Percentiles rank a stretch among this genome's conserved stretches.
Evolutionary conservation across 352 stramenopile genomes (phyloP).

Genomic region (Blastocystis sp.): DNA sequence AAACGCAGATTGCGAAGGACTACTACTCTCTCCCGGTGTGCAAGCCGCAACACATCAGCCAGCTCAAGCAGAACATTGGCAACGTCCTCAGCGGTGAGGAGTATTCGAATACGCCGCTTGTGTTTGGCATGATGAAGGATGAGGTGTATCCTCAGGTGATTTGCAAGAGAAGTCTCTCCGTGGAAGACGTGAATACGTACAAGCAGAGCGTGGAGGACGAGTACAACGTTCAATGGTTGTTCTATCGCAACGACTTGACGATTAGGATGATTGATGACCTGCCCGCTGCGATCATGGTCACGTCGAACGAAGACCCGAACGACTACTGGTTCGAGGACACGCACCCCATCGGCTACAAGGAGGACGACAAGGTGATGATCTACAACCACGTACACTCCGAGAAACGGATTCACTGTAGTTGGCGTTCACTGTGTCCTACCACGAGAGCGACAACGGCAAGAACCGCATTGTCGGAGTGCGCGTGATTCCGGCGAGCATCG

Average conservation of each 20-base stretch:
- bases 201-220: slow-evolving; percentile 87
- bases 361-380: slow-evolving; percentile 84
- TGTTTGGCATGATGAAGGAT: slow-evolving; percentile 61
- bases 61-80: slow-evolving; percentile 55
- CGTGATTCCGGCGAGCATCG: slow-evolving; percentile 73
- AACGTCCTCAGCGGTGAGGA: slow-evolving; percentile 60
- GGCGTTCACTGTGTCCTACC: slow-evolving; percentile 57
- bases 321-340: slow-evolving; percentile 82
- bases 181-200: slow-evolving; percentile 80
- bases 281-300: slow-evolving; percentile 76
- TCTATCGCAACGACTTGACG: not conserved
- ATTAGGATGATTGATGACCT: slow-evolving; percentile 84
- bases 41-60: slow-evolving; percentile 30
- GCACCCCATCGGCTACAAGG: slow-evolving; percentile 86
- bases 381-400: slow-evolving; percentile 97
- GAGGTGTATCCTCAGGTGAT: slow-evolving; percentile 7
- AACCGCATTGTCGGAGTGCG: slow-evolving; percentile 77
- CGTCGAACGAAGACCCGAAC: slow-evolving; percentile 72
- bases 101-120: slow-evolving; percentile 53
- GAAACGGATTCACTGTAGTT: slow-evolving; percentile 81
- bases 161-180: slow-evolving; percentile 77
- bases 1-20: slow-evolving; percentile 92
- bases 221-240: slow-evolving; percentile 86
- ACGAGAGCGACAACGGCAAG: slow-evolving; percentile 75
- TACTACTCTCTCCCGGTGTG: slow-evolving; percentile 69